phyloP scores from a whole-genome alignment of 2,329 filamentous ascomycete genomes.

The Claviceps sp. region DNA sequence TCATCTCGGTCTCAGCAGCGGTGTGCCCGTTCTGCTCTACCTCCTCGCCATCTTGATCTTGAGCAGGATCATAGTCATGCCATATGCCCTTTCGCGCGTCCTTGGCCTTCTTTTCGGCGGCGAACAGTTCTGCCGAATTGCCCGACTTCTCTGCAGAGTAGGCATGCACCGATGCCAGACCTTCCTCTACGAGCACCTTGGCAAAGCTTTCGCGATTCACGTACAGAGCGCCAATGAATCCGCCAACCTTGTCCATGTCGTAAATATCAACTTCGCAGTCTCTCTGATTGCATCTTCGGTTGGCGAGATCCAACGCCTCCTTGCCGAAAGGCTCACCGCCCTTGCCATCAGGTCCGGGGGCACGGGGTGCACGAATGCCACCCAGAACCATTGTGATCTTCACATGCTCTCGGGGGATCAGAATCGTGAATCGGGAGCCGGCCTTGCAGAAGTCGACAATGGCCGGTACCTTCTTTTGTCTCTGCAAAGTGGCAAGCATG shows the following conservation, averaged over 20 bases:
- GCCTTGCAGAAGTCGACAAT: conserved; percentile 96
- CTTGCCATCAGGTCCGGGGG: conserved; percentile 59
- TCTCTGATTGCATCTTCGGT: conserved; percentile 77
- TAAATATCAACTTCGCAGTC: conserved; percentile 94
- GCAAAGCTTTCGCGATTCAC: conserved; percentile 93
- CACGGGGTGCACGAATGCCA: conserved; percentile 80
- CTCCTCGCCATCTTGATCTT: conserved; percentile 54
- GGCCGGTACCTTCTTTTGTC: conserved; percentile 84
- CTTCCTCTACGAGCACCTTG: conserved; percentile 86
- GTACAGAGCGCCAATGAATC: conserved; percentile 91
- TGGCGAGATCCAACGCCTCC: conserved; percentile 86
- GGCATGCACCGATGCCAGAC: conserved; percentile 78
- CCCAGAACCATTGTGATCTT: conserved; percentile 92
- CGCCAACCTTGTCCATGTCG: conserved; percentile 89
- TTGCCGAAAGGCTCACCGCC: conserved; percentile 90
- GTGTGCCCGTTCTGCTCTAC: conserved; percentile 37
- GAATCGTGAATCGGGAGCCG: conserved; percentile 83
- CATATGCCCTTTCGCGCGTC: conserved; percentile 78
- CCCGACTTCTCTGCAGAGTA: conserved; percentile 95
- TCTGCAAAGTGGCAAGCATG: conserved; percentile 72
- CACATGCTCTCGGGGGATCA: conserved; percentile 83
- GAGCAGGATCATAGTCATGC: conserved; percentile 86
- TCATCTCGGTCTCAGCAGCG: conserved; percentile 34
- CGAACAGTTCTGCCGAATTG: conserved; percentile 74
- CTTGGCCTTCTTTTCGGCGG: conserved; percentile 81